Evolutionary conservation across 2,329 filamentous ascomycete species (phyloP).

Genomic region (Apiospora pterosperma): DNA sequence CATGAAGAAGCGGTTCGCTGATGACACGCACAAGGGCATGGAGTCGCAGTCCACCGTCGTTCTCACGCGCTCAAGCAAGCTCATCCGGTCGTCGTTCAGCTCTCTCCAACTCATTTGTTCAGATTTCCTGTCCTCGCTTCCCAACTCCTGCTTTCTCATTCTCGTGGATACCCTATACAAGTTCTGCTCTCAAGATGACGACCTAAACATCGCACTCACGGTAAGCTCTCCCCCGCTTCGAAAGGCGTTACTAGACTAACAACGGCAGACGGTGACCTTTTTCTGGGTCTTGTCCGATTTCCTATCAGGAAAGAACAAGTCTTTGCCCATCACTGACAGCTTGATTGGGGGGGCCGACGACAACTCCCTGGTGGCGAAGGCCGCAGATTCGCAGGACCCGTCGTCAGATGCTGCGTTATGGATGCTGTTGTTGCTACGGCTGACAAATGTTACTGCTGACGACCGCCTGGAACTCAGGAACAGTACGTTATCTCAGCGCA

Average conservation of each 20-base stretch:
- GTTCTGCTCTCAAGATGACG: conserved; percentile 85
- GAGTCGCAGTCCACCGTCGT: conserved; percentile 32
- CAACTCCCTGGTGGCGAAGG: conserved; percentile 52
- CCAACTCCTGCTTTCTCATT: conserved; percentile 67
- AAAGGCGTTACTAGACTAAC: conserved; percentile 5
- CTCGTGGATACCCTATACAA: conserved; percentile 85
- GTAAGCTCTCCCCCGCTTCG: conserved; percentile 35
- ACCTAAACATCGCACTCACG: conserved; percentile 92
- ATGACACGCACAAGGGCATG: conserved; percentile 30
- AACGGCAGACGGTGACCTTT: conserved; percentile 74
- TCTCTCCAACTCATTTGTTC: conserved; percentile 92
- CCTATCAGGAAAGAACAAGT: conserved; percentile 58
- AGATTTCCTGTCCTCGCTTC: conserved; percentile 78
- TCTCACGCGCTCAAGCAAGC: conserved; percentile 61
- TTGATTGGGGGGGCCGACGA: conserved; percentile 55
- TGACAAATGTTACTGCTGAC: conserved; percentile 70
- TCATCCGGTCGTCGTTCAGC: conserved; percentile 83
- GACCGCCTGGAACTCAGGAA: conserved; percentile 74
- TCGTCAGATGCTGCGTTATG: conserved; percentile 71
- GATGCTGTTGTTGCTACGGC: conserved; percentile 70
- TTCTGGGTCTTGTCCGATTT: conserved; percentile 96
- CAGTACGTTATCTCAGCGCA: conserved; percentile 41
- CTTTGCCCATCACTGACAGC: conserved; percentile 55
- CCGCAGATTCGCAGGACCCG: conserved; percentile 54
- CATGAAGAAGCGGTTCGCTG: conserved; percentile 35